Evolutionary conservation across 257 asterid genomes (phyloP), one percentile per base, ranked within the genome.

Genomic region (Nemophila menziesii): DNA sequence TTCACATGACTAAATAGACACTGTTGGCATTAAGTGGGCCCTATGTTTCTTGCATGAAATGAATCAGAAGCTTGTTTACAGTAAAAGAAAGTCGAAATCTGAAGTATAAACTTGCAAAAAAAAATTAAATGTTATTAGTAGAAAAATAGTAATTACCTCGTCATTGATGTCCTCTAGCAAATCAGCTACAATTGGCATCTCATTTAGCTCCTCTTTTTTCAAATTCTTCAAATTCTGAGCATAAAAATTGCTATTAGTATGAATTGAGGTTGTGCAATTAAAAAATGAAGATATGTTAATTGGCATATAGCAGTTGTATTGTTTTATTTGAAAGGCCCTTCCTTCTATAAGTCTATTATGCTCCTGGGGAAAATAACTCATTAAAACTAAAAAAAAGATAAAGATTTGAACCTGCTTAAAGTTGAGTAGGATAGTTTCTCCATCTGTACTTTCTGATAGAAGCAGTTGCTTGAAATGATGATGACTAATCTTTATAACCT

Each of bases 391-490:
- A 33, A 42, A 42, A 50, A 16, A 42, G n/a, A 29, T 8, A 49
- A 51, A 41, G 24, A 16, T 19, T 64, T 57, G 44, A 55, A 89
- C 95, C 95, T 84, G 82, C 61, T 71, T 68, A 61, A 84, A 84
- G 53, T 89, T 89, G 51, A 82, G 58, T 66, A 65, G 61, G 16
- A 89, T 70, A 16, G 43, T 68, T 60, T 75, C 69, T 52, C 86
- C 95, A 33, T 89, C 93, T 52, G 68, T 68, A 1, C 19, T 48
- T 43, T 69, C 56, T 21, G 87, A 83, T 69, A 72, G 80, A 67
- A 89, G 70, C 69, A 84, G 48, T 61, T 84, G 92, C 75, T 89
- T 84, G 82, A 89, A 89, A 61, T 80, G 83, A 44, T 80, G 79
- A 77, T 89, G 94, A 52, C 95, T 75, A 59, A 84, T 74, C 56